Conservation (phyloP, 164 flowering plant species). For the Annona cherimola region DNA sequence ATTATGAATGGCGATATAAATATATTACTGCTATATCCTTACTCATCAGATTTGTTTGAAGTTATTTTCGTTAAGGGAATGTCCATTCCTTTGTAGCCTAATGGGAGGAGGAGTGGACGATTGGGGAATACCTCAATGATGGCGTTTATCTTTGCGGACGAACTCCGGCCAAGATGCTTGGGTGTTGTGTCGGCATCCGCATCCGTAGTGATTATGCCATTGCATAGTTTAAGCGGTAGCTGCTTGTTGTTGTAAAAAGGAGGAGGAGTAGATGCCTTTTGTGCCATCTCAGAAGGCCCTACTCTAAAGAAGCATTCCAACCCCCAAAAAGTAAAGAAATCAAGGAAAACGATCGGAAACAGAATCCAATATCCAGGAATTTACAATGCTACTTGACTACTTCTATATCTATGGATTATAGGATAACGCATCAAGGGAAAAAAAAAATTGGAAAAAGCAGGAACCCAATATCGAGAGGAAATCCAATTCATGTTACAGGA, state of each 20-base stretch:
- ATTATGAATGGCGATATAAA: no score
- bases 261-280: constrained; percentile 4
- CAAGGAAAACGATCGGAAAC: background rate
- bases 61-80: no score
- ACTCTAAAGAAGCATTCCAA: constrained; percentile 4
- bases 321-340: background rate
- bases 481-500: background rate
- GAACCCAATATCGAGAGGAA: background rate
- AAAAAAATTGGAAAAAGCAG: background rate
- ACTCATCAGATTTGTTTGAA: no score
- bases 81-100: no score
- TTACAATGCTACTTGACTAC: background rate
- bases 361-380: background rate
- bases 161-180: constrained; percentile 4
- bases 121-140: constrained; percentile 11
- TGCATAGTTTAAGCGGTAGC: background rate
- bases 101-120: background rate
- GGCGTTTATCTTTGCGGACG: constrained; percentile 11
- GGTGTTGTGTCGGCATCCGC: constrained; percentile 1
- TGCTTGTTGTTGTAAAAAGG: constrained; percentile 2
- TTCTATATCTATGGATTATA: no score
- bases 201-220: background rate
- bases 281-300: constrained; percentile 9
- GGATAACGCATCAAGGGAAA: no score
- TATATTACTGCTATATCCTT: no score